Percentiles rank a stretch among this genome's conserved stretches.
These are phyloP conservation scores for Marsdenia floribunda DNA, from an alignment of 257 asterid species.

Conservation along the genomic window DNA sequence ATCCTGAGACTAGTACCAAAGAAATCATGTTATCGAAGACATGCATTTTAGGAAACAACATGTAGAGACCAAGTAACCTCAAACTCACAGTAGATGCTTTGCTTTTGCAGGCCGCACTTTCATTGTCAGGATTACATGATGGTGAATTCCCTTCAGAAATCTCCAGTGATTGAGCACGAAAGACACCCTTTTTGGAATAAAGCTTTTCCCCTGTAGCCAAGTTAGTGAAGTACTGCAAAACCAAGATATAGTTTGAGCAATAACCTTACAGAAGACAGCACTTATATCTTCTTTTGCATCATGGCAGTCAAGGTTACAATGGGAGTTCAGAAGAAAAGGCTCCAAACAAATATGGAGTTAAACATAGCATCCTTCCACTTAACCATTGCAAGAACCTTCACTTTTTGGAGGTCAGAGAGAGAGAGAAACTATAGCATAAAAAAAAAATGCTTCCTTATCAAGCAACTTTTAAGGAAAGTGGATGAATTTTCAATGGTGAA, in stretches of 20 bases:
- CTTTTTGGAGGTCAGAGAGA: not conserved
- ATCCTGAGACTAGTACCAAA: not conserved
- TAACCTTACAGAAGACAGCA: not conserved
- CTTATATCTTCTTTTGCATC: conserved; percentile 20
- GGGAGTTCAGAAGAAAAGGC: not conserved
- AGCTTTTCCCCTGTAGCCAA: not conserved
- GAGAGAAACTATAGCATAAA: not conserved
- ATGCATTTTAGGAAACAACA: not conserved
- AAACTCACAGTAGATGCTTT: not conserved
- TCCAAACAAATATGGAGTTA: conserved; percentile 2
- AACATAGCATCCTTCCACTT: not conserved
- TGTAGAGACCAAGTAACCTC: not conserved
- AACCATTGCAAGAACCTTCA: conserved; percentile 10
- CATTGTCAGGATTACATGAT: not conserved
- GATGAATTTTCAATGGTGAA: not conserved
- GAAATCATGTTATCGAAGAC: not conserved
- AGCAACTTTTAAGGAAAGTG: not conserved
- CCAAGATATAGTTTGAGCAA: conserved; percentile 1
- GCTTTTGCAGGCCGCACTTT: not conserved
- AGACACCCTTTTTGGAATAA: not conserved
- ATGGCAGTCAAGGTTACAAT: not conserved
- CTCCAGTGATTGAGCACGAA: not conserved
- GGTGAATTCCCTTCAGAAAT: not conserved
- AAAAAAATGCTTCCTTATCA: not conserved
- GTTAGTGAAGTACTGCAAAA: conserved; percentile 7